Conservation (phyloP, 306 rosid genomes). For the Cucurbita ficifolia region DNA sequence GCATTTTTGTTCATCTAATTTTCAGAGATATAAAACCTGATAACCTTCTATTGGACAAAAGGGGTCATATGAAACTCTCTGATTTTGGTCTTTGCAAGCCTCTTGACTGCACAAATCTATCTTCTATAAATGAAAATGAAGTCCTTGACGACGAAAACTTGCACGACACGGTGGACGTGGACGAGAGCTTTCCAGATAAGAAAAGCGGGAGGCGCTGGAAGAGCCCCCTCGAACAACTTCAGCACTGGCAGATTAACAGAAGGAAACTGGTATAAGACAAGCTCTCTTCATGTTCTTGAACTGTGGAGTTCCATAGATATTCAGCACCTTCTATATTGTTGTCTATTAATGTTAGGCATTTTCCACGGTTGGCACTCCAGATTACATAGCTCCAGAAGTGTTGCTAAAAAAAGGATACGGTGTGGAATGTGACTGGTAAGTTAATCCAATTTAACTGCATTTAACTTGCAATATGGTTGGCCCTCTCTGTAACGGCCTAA, state of each 20-base stretch:
- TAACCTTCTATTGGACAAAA: constrained; percentile 71
- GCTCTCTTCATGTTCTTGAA: neutral
- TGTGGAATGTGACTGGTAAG: constrained; percentile 83
- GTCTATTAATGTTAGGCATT: constrained; percentile 48
- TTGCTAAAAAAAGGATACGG: constrained; percentile 78
- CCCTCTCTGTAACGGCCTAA: neutral
- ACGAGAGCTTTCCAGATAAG: constrained; percentile 25
- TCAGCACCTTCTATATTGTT: neutral
- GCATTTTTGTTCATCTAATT: neutral
- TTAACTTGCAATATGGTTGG: neutral
- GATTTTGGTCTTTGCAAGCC: constrained; percentile 97
- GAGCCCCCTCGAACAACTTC: constrained; percentile 82
- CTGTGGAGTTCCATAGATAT: neutral
- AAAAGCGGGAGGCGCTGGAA: constrained; percentile 80
- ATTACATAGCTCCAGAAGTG: constrained; percentile 87
- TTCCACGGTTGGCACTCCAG: constrained; percentile 92
- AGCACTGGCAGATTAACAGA: constrained; percentile 80
- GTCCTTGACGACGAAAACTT: constrained; percentile 61
- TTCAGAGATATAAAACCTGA: constrained; percentile 90
- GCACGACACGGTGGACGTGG: constrained; percentile 48
- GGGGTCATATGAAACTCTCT: constrained; percentile 81
- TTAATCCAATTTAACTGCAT: neutral
- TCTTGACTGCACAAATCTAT: constrained; percentile 62
- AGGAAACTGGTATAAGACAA: constrained; percentile 31
- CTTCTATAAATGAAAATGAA: constrained; percentile 63